Evolutionary conservation across 2,329 filamentous ascomycete genomes (phyloP), one percentile per base, ranked within the genome.

Genomic region (Fonsecaea erecta): DNA sequence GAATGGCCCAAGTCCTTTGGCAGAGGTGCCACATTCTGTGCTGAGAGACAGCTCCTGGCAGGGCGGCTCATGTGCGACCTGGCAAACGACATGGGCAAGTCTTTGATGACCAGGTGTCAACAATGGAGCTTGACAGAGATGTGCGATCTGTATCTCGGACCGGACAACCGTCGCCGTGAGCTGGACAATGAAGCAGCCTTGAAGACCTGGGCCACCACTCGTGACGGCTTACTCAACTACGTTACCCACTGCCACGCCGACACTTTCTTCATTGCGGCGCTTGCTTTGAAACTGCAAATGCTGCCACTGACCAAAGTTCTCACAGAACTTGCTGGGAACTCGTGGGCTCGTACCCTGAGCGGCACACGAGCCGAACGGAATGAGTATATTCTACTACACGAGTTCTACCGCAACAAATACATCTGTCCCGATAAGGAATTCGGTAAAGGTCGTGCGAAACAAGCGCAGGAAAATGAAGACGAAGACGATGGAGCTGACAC

Each of bases 41-140:
- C 91, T 1, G 95, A 99, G 77, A 89, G 94, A 65, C 92, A 97
- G 74, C 79, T 99, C 63, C 90, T 97, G 70, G 87, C 93, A 67
- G 95, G 95, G 46, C 89, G 95, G 72, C 82, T 99, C 66, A 85
- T 98, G 63, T 98, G 95, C 76, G 95, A 99, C 80, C 83, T 98
- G 65, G 93, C 90, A 64, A 99, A 99, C 76, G 95, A 99, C 72
- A 91, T 96, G 74, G 95, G 95, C 77, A 98, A 97, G 82, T 97
- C 94, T 11, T 86, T 93, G 70, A 98, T 98, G 94, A 89, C 86
- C 73, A 97, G 96, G 80, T 99, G 95, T 77, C 94, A 97, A 77
- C 96, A 93, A 2, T 99, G 95, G 95, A 97, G 91, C 77, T 83
- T 99, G 77, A 96, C 94, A 1, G 95, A 99, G 77, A 99, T 99